Conservation (phyloP, 306 rosid species). For the Calophaca sinica region DNA sequence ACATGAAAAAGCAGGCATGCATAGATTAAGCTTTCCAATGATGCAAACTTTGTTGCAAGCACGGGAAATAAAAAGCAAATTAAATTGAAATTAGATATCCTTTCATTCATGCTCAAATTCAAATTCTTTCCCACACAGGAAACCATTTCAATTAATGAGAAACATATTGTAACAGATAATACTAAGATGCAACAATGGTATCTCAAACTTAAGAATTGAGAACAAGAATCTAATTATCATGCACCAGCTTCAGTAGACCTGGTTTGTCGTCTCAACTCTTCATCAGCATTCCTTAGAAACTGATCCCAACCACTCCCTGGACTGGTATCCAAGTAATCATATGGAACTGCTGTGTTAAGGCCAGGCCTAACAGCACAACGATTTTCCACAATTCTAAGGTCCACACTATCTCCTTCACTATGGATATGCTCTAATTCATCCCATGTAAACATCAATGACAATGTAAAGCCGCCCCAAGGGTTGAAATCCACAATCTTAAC, state of each 20-base stretch:
- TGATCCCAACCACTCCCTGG: conserved; percentile 86
- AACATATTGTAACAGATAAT: too few relatives aligned
- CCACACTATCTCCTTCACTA: conserved; percentile 47
- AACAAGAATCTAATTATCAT: not conserved
- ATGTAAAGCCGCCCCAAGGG: conserved; percentile 78
- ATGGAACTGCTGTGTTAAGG: conserved; percentile 80
- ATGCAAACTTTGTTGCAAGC: too few relatives aligned
- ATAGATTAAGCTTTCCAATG: too few relatives aligned
- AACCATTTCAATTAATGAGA: too few relatives aligned
- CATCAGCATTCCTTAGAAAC: conserved; percentile 69
- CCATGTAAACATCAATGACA: conserved; percentile 43
- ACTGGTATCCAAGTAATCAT: conserved; percentile 75
- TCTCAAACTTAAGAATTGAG: not conserved
- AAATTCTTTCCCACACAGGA: too few relatives aligned
- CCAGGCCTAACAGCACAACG: conserved; percentile 78
- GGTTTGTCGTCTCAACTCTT: not conserved
- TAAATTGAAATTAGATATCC: too few relatives aligned
- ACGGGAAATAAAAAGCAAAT: too few relatives aligned
- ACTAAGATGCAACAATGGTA: too few relatives aligned
- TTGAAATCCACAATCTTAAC: conserved; percentile 80
- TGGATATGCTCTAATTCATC: not conserved
- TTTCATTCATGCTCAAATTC: too few relatives aligned
- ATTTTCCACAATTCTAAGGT: conserved; percentile 74
- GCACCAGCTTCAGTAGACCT: not conserved
- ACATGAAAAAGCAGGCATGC: too few relatives aligned